Percentiles rank a stretch among this genome's conserved stretches.
Evolutionary conservation across 352 stramenopile genomes (phyloP).

Genomic region (Plasmopara viticola): DNA sequence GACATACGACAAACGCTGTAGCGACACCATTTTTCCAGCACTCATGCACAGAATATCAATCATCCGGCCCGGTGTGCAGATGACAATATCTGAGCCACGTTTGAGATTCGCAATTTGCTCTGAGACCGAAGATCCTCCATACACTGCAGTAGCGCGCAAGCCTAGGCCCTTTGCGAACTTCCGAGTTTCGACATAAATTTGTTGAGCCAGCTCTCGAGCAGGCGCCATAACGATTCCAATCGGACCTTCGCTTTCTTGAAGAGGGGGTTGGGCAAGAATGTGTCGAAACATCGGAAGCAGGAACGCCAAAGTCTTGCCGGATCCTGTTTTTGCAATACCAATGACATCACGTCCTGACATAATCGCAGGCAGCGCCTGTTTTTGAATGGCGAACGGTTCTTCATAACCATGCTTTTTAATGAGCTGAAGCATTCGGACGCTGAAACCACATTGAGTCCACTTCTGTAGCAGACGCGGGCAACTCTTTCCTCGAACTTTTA

Average conservation of each 20-base stretch:
- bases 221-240: slow-evolving; percentile 98
- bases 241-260: slow-evolving; percentile 93
- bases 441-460: slow-evolving; percentile 97
- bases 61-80: slow-evolving; percentile 97
- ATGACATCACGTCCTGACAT: slow-evolving; percentile 99
- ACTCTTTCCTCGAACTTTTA: slow-evolving; percentile 96
- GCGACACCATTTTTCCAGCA: slow-evolving; percentile 92
- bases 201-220: slow-evolving; percentile 95
- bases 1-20: slow-evolving; percentile 96
- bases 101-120: slow-evolving; percentile 99
- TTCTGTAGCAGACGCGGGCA: slow-evolving; percentile 93
- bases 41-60: slow-evolving; percentile 99
- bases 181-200: slow-evolving; percentile 96
- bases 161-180: slow-evolving; percentile 92
- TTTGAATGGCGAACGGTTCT: slow-evolving; percentile 97
- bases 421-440: slow-evolving; percentile 91
- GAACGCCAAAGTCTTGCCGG: slow-evolving; percentile 88
- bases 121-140: slow-evolving; percentile 90
- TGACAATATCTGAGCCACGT: slow-evolving; percentile 96
- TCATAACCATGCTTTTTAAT: slow-evolving; percentile 91
- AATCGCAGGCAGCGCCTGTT: slow-evolving; percentile 95
- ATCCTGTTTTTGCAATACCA: slow-evolving; percentile 98
- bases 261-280: slow-evolving; percentile 88
- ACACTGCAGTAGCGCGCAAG: slow-evolving; percentile 93
- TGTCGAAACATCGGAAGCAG: slow-evolving; percentile 93